Evolutionary conservation across 2,329 filamentous ascomycete species (phyloP).

Genomic region (Pseudogymnoascus sp.): DNA sequence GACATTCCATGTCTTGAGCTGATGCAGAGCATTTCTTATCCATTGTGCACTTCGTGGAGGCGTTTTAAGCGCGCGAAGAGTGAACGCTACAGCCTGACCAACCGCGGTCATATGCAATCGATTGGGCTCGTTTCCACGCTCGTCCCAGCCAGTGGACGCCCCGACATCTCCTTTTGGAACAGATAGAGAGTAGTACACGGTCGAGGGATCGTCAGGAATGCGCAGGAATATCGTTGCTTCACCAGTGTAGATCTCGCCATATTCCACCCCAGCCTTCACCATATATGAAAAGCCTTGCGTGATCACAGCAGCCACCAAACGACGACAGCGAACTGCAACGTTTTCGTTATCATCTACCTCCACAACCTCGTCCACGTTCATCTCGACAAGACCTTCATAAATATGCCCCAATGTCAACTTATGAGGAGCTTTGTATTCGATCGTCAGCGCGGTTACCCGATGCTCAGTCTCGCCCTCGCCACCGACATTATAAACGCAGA

Average conservation of each 20-base stretch:
- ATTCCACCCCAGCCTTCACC: constrained; percentile 34
- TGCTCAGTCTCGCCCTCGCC: background rate
- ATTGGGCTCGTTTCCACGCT: background rate
- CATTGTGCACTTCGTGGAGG: background rate
- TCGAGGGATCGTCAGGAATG: constrained; percentile 10
- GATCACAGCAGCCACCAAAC: constrained; percentile 35
- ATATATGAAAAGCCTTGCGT: constrained; percentile 45
- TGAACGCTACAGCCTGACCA: background rate
- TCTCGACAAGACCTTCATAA: constrained; percentile 31
- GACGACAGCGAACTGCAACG: constrained; percentile 26
- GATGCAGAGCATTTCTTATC: background rate
- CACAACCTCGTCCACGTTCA: constrained; percentile 34
- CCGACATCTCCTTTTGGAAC: constrained; percentile 3
- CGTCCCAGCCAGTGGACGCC: background rate
- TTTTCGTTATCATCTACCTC: constrained; percentile 30
- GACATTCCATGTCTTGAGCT: constrained; percentile 2
- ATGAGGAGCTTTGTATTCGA: constrained; percentile 41
- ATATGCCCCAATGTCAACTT: constrained; percentile 39
- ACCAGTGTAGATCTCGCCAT: constrained; percentile 24
- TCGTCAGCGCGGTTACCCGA: background rate
- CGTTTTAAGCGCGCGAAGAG: background rate
- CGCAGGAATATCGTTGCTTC: constrained; percentile 16
- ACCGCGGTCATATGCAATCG: background rate
- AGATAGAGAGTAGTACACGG: constrained; percentile 10
- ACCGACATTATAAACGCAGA: background rate